Evolutionary conservation across 257 asterid genomes (phyloP).

Genomic region (Craterostigma plantagineum): DNA sequence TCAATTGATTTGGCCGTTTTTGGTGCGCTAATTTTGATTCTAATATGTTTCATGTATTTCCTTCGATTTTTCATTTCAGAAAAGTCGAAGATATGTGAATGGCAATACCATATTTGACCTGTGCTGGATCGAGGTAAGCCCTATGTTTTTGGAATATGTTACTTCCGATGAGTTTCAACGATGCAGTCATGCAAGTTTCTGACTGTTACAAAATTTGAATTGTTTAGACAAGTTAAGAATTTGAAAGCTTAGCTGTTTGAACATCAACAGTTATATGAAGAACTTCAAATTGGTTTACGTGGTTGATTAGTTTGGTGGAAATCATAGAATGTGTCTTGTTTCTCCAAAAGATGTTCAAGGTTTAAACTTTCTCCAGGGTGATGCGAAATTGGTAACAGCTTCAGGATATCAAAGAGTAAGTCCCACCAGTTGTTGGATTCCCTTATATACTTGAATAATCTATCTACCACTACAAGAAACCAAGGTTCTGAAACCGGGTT

Average conservation of each 20-base stretch:
- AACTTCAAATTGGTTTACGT: too few relatives aligned
- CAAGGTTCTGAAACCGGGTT: too few relatives aligned
- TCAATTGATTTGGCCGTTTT: background rate
- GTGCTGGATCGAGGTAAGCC: conserved; percentile 94
- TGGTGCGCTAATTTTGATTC: background rate
- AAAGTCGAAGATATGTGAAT: conserved; percentile 41
- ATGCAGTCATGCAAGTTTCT: background rate
- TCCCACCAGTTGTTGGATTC: conserved; percentile 8
- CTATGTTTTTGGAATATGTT: too few relatives aligned
- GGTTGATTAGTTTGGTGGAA: too few relatives aligned
- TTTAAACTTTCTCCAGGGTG: conserved; percentile 44
- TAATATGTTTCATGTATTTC: background rate
- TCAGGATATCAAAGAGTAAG: conserved; percentile 99
- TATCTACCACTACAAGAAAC: too few relatives aligned
- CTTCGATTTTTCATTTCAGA: conserved; percentile 21
- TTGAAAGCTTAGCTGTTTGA: too few relatives aligned
- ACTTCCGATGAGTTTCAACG: too few relatives aligned
- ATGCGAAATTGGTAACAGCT: conserved; percentile 57
- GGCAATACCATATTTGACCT: conserved; percentile 84
- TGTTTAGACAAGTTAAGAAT: background rate
- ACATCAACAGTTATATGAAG: background rate
- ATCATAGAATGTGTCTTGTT: background rate
- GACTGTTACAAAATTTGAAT: background rate
- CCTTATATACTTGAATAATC: too few relatives aligned
- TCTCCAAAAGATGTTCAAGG: background rate